These are phyloP conservation scores for Eimeria mitis DNA, from an alignment of 169 alveolate species.

Conservation along the genomic window DNA sequence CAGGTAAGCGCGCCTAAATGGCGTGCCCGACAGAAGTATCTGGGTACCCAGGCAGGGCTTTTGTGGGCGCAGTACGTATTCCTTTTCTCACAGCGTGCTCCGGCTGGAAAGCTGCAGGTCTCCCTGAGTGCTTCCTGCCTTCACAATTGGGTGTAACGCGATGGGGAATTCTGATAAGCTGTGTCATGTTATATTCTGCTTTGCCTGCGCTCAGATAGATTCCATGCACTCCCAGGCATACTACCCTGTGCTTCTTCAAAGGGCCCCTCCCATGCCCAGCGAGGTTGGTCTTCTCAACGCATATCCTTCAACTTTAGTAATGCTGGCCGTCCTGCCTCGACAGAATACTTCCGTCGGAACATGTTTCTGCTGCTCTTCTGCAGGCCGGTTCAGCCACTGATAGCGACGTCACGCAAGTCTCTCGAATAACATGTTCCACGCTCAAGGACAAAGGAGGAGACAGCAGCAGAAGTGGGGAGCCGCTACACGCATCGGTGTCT, in stretches of 20 bases:
- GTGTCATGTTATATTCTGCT: not conserved
- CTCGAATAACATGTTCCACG: constrained; percentile 4
- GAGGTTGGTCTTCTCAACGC: not conserved
- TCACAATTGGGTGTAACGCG: too few species aligned
- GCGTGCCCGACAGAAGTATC: not conserved
- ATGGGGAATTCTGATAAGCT: too few species aligned
- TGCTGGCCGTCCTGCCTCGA: not conserved
- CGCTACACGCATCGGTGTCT: not conserved
- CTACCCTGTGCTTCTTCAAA: constrained; percentile 80
- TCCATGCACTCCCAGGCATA: constrained; percentile 81
- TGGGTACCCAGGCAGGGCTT: not conserved
- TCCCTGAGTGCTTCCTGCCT: not conserved
- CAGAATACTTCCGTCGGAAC: not conserved
- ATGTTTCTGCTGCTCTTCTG: not conserved
- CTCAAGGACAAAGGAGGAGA: not conserved
- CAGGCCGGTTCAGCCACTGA: constrained; percentile 26
- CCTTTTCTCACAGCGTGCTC: not conserved
- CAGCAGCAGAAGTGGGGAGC: not conserved
- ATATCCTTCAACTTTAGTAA: not conserved
- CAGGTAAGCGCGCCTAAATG: constrained; percentile 8
- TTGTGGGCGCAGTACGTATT: not conserved
- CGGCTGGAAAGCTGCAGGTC: not conserved
- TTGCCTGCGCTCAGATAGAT: constrained; percentile 37
- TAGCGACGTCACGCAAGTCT: constrained; percentile 6
- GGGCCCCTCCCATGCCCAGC: constrained; percentile 72